Conservation (phyloP, 495 filamentous ascomycete species). For the Terfezia boudieri region DNA sequence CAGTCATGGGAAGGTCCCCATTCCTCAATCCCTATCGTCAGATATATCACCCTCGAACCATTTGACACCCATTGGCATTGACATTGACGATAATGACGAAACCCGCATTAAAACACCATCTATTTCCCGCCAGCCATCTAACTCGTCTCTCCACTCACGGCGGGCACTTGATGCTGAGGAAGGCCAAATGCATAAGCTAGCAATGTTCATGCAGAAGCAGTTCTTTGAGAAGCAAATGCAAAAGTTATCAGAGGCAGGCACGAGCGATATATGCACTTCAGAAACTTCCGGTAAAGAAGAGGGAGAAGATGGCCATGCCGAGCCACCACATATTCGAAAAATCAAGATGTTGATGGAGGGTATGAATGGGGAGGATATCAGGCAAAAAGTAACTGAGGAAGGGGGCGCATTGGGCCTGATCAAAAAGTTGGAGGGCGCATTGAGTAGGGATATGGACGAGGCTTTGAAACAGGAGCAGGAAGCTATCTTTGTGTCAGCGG, state of each 20-base stretch:
- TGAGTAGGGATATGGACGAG: background rate
- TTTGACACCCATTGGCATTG: conserved; percentile 28
- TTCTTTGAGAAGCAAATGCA: conserved; percentile 8
- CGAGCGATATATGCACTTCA: no score
- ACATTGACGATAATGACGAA: conserved; percentile 11
- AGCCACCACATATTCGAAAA: conserved; percentile 27
- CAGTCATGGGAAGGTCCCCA: no score
- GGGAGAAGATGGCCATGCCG: conserved; percentile 15
- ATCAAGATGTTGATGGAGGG: conserved; percentile 42
- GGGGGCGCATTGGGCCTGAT: conserved; percentile 38
- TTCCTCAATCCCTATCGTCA: background rate
- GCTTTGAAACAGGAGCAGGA: no score
- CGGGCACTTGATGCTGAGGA: conserved; percentile 21
- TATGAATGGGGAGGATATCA: conserved; percentile 36
- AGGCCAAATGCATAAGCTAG: conserved; percentile 11
- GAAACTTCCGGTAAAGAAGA: background rate
- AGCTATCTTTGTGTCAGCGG: no score
- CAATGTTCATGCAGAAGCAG: conserved; percentile 10
- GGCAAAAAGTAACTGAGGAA: conserved; percentile 29
- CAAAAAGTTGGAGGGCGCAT: conserved; percentile 14
- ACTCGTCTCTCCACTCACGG: background rate
- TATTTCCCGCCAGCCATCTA: background rate
- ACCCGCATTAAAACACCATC: conserved; percentile 19
- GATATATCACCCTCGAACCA: background rate
- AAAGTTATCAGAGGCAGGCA: background rate